These are phyloP conservation scores for Ettlia oleoabundans DNA, from an alignment of 139 green algal species.

Conservation along the genomic window DNA sequence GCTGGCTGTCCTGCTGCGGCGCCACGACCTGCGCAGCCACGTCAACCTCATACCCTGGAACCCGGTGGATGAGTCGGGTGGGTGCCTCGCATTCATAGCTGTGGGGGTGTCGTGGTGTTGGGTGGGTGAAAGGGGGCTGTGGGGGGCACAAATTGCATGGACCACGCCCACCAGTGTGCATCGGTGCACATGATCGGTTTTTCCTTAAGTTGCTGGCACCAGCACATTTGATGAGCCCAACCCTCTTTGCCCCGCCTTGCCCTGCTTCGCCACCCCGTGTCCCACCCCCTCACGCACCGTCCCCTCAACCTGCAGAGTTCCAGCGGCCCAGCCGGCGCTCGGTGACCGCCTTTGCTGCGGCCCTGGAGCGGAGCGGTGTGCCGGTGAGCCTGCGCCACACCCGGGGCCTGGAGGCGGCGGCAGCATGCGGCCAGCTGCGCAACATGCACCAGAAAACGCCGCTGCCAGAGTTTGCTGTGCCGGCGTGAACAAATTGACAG, in stretches of 20 bases:
- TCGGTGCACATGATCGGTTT: no score
- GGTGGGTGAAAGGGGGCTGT: no score
- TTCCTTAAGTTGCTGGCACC: no score
- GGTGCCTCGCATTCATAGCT: no score
- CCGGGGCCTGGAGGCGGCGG: constrained; percentile 89
- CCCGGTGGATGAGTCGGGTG: constrained; percentile 82
- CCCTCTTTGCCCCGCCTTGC: no score
- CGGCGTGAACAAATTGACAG: background rate
- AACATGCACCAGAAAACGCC: constrained; percentile 92
- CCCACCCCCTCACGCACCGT: no score
- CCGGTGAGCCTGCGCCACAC: constrained; percentile 71
- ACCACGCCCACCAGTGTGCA: no score
- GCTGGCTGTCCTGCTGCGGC: constrained; percentile 78
- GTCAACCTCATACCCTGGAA: constrained; percentile 98
- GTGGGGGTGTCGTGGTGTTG: no score
- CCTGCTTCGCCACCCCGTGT: no score
- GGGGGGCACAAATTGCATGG: no score
- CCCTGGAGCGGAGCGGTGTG: constrained; percentile 71
- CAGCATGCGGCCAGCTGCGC: constrained; percentile 96
- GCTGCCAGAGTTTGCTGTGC: constrained; percentile 50
- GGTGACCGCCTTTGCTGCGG: constrained; percentile 63
- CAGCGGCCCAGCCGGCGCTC: constrained; percentile 61
- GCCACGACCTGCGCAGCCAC: constrained; percentile 73
- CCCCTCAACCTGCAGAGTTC: constrained; percentile 57
- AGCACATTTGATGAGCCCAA: no score